Base-by-base conservation (phyloP, 176 grass and related monocot species). In the Stipa capillata region DNA sequence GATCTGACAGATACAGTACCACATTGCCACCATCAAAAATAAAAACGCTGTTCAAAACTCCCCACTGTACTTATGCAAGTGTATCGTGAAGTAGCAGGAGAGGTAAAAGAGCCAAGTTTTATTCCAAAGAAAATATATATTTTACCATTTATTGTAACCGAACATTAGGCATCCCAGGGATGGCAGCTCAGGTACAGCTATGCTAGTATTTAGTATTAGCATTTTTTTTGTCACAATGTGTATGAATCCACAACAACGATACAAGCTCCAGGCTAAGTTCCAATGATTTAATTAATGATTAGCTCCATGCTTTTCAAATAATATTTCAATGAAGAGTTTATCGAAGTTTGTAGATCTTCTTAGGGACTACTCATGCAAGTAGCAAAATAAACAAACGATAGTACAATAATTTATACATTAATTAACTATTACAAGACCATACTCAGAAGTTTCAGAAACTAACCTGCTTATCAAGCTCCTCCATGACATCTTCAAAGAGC, bases 401-500 rank as follows among this genome's bases (percentile, higher is more conserved):
- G n/a, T 48, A 67, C 2, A 8, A 29, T 4, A 11, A 55, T 31
- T 40, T 42, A 51, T 42, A 70, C 17, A 61, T 25, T 51, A 25
- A 55, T 59, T 72, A 77, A 51, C 17, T 11, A 42, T 33, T 67
- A 73, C 32, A 57, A 79, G 23, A 68, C 62, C 50, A 82, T 74
- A 67, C 21, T 34, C n/a, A 44, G 49, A 65, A 45, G 44, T 74
- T 42, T 78, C 15, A 62, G 54, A 74, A 73, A 53, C 47, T 77
- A 84, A 99, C 97, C 92, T 99, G 79, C 41, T 99, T 99, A 18
- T 89, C 97, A 75, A 99, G 84, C 82, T 96, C 92, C 84, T 99
- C 92, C 6, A 86, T 52, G 69, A 91, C 79, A 93, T 96, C 92
- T 66, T 96, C 92, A 82, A 92, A 99, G 15, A 99, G 58, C 31